These are phyloP conservation scores for Detonula confervacea DNA, from an alignment of 352 stramenopile species.

Conservation along the genomic window DNA sequence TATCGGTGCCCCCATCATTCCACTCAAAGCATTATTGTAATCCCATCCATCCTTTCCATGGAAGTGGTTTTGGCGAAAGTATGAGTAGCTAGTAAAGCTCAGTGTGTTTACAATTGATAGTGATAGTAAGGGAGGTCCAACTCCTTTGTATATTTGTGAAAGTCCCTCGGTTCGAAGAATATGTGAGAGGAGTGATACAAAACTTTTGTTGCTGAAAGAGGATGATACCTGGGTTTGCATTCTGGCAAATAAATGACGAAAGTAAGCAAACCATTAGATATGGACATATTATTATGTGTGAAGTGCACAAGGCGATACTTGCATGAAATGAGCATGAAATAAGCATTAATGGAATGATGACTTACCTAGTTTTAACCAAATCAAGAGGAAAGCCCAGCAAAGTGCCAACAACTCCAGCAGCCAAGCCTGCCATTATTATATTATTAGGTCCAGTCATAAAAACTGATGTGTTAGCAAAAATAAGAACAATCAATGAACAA, in stretches of 20 bases:
- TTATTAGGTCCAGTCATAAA: no score
- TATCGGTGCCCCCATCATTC: constrained; percentile 67
- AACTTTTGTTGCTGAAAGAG: constrained; percentile 24
- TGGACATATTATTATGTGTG: no score
- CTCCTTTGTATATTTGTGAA: constrained; percentile 72
- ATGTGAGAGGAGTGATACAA: constrained; percentile 37
- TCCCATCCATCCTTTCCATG: constrained; percentile 71
- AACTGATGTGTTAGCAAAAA: neutral
- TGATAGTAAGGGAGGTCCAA: constrained; percentile 75
- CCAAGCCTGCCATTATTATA: constrained; percentile 52
- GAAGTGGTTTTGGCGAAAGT: constrained; percentile 71
- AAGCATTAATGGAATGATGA: constrained; percentile 50
- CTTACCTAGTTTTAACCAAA: constrained; percentile 71
- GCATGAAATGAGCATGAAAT: no score
- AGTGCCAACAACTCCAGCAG: constrained; percentile 74
- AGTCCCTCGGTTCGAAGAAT: constrained; percentile 77
- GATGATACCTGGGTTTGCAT: constrained; percentile 51
- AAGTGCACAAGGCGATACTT: no score
- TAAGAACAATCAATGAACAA: constrained; percentile 12
- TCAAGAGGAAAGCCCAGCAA: constrained; percentile 79
- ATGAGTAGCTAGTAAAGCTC: constrained; percentile 80
- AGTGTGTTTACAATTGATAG: constrained; percentile 81
- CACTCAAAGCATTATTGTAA: constrained; percentile 71
- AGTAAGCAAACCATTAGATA: constrained; percentile 45
- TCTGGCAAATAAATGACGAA: constrained; percentile 31